phyloP scores from a whole-genome alignment of 371 early-diverging fungal species.

The Gilbertella persicaria region DNA sequence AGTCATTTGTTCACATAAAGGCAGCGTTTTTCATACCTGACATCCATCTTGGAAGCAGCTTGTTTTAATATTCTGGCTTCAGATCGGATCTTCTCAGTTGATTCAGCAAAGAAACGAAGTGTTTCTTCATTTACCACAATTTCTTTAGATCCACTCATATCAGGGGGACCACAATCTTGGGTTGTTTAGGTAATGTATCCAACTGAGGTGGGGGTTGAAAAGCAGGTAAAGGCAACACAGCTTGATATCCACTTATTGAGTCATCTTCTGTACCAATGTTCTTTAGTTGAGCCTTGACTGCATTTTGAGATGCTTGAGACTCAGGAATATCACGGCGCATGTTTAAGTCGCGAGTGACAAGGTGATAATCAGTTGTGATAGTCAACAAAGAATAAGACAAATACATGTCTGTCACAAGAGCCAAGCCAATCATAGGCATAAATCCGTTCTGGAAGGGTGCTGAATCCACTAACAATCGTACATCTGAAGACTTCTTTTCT shows the following conservation, averaged over 20 bases:
- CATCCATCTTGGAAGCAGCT: constrained; percentile 17
- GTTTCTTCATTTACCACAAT: constrained; percentile 46
- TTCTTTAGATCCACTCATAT: constrained; percentile 36
- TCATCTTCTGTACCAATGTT: constrained; percentile 1
- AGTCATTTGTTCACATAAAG: background rate
- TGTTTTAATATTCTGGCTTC: constrained; percentile 23
- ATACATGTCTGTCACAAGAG: constrained; percentile 36
- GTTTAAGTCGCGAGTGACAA: constrained; percentile 28
- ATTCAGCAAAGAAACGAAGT: constrained; percentile 33
- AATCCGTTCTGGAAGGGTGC: constrained; percentile 22
- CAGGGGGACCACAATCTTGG: constrained; percentile 37
- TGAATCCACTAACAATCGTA: constrained; percentile 21
- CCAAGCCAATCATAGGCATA: constrained; percentile 37
- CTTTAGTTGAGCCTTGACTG: constrained; percentile 27
- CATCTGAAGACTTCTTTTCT: constrained; percentile 20
- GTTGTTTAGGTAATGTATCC: constrained; percentile 23
- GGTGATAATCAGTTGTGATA: constrained; percentile 24
- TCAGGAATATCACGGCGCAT: constrained; percentile 15
- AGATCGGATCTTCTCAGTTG: constrained; percentile 29
- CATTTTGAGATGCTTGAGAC: constrained; percentile 6
- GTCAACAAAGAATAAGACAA: constrained; percentile 42
- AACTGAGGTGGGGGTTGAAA: constrained; percentile 30
- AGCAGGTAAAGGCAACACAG: constrained; percentile 30
- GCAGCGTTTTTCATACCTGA: too few relatives aligned
- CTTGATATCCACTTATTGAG: constrained; percentile 9